Base-by-base conservation (phyloP, 2,329 filamentous ascomycete species). In the Aspergillus proliferans region DNA sequence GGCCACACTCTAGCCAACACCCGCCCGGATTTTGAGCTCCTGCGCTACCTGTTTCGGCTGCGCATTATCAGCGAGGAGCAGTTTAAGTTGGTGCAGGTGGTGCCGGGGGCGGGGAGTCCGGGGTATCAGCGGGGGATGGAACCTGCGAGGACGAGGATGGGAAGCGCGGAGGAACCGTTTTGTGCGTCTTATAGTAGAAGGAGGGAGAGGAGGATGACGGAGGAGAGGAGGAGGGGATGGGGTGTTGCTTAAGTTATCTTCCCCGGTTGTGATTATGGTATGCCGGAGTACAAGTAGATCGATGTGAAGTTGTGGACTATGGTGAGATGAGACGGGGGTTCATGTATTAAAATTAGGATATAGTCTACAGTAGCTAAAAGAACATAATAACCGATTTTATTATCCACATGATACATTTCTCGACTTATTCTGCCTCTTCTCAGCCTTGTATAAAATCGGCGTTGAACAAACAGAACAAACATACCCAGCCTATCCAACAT, bases 31-130 rank as follows among this genome's bases (percentile, higher is more conserved):
- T 72, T 74, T 43, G 67, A 69, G 50, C 58, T 75, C 12, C 73
- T 75, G 71, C 68, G 67, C 46, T 73, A 73, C 57, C 64, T 75
- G 48, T 75, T 71, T 52, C 63, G 63, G 15, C 54, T 64, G 46
- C 63, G 69, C 26, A 62, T 75, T 46, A 74, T 75, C 51, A 68
- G 63, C 10, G 66, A 68, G 15, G 67, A 69, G 12, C 68, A 74
- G 51, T 69, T 74, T 53, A 74, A 71, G 54, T 62, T 67, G 21
- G 64, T 72, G 52, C 72, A 75, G 53, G 58, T 74, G 45, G 60
- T 65, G 15, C 67, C 70, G 2, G 59, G 63, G 6, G 65, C 68
- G 30, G 62, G 61, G 5, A 68, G 64, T 45, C 66, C 68, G 4
- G 66, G 61, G 14, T 69, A 67, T 56, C 65, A 66, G 52, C 63